A percentile compares a stretch with the other conserved stretches of the same genome.
Evolutionary conservation across 352 stramenopile genomes (phyloP).

Genomic region (Blastocystis hominis): DNA sequence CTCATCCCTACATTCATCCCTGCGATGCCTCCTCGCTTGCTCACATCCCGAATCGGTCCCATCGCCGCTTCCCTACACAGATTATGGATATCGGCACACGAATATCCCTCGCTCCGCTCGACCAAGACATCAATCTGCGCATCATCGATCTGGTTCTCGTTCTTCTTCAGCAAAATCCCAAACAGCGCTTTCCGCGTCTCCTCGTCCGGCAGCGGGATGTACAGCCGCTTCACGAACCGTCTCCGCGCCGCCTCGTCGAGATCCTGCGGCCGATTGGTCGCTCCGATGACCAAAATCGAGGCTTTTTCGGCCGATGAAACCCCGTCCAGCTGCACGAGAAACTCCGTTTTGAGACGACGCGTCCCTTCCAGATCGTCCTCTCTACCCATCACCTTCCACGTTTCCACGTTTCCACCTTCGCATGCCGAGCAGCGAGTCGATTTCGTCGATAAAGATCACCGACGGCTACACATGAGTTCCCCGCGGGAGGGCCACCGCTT

Average conservation of each 20-base stretch:
- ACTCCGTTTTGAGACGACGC: conserved; percentile 87
- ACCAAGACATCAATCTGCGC: conserved; percentile 70
- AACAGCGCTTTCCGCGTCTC: conserved; percentile 72
- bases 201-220: conserved; percentile 87
- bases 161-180: conserved; percentile 79
- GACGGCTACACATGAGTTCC: conserved; percentile 72
- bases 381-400: conserved; percentile 57
- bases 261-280: conserved; percentile 96
- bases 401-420: conserved; percentile 80
- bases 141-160: conserved; percentile 75
- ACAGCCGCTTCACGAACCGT: conserved; percentile 94
- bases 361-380: conserved; percentile 88
- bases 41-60: conserved; percentile 80
- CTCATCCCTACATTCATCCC: conserved; percentile 69
- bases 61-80: conserved; percentile 92
- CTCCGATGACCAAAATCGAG: conserved; percentile 82
- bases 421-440: conserved; percentile 93
- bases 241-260: conserved; percentile 76
- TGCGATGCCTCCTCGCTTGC: conserved; percentile 69
- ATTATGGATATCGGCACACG: conserved; percentile 87
- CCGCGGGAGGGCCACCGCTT: conserved; percentile 47
- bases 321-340: conserved; percentile 93
- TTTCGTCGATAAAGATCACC: conserved; percentile 98
- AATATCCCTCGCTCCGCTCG: conserved; percentile 75
- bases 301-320: background rate